Conservation (phyloP, 768 basidiomycete species). For the Austroboletus festivus region DNA sequence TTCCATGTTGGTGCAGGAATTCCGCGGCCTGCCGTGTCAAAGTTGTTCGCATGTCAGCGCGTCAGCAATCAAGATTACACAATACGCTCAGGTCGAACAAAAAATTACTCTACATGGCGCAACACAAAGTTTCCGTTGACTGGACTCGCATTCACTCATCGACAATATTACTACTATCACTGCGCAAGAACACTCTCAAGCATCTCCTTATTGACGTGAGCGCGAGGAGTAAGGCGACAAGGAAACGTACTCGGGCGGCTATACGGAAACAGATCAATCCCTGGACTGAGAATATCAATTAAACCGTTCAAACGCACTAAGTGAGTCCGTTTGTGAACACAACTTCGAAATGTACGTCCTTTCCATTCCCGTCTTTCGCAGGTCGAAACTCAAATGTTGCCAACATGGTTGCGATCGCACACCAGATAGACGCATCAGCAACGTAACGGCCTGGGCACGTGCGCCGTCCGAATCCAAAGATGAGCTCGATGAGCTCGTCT, state of each 20-base stretch:
- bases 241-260: neutral
- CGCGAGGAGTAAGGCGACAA: neutral
- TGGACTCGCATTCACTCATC: too few species aligned
- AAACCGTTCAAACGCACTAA: neutral
- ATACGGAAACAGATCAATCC: too few species aligned
- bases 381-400: slow-evolving; percentile 5
- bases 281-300: neutral
- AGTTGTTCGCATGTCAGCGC: too few species aligned
- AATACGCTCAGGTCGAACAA: too few species aligned
- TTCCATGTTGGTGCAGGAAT: too few species aligned
- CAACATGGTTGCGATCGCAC: slow-evolving; percentile 7
- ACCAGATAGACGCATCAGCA: slow-evolving; percentile 11
- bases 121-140: too few species aligned
- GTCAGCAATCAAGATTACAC: too few species aligned
- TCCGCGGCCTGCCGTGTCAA: too few species aligned
- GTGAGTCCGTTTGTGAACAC: neutral
- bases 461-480: slow-evolving; percentile 11
- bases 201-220: neutral
- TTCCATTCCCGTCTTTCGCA: slow-evolving; percentile 4
- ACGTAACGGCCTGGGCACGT: slow-evolving; percentile 5
- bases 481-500: neutral
- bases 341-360: slow-evolving; percentile 7
- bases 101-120: too few species aligned
- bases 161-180: too few species aligned
- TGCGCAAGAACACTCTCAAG: neutral